Conservation (phyloP, 163 green algal species). For the Coccomyxa subellipsoidea region DNA sequence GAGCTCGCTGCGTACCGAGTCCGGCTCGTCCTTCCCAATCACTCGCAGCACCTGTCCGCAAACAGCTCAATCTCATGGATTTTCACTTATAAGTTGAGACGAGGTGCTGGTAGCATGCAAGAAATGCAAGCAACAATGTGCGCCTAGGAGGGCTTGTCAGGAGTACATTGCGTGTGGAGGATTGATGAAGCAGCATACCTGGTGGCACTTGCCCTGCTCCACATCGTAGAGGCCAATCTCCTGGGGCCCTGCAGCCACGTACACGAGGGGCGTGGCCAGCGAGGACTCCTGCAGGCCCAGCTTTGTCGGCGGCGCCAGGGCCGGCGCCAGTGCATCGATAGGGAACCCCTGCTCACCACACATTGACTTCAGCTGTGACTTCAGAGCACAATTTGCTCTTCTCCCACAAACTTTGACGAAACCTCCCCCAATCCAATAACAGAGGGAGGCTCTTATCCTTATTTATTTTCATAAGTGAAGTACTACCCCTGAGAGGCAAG, state of each 20-base stretch:
- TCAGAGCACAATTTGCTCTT: background rate
- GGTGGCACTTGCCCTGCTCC: constrained; percentile 51
- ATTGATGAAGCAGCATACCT: constrained; percentile 36
- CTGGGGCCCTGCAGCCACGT: constrained; percentile 56
- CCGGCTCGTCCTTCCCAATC: constrained; percentile 4
- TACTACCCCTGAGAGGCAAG: too few species aligned
- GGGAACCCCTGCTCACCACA: constrained; percentile 3
- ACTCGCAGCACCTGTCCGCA: constrained; percentile 44
- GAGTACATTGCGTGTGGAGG: background rate
- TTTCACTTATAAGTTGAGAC: too few species aligned
- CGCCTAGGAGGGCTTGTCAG: background rate
- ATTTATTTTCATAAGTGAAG: too few species aligned
- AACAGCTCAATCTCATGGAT: too few species aligned
- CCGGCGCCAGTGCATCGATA: constrained; percentile 50
- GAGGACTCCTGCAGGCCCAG: constrained; percentile 26
- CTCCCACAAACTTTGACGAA: too few species aligned
- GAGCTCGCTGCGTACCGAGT: constrained; percentile 7
- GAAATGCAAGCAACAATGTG: too few species aligned
- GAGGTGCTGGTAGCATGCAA: too few species aligned
- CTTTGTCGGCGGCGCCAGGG: constrained; percentile 8
- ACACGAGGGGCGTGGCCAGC: constrained; percentile 54
- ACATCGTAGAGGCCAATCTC: constrained; percentile 83
- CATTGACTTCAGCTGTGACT: background rate
- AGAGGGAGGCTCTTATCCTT: too few species aligned
- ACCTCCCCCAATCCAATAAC: too few species aligned